phyloP scores from a whole-genome alignment of 148 eudicot genomes.

The Nepenthes gracilis region DNA sequence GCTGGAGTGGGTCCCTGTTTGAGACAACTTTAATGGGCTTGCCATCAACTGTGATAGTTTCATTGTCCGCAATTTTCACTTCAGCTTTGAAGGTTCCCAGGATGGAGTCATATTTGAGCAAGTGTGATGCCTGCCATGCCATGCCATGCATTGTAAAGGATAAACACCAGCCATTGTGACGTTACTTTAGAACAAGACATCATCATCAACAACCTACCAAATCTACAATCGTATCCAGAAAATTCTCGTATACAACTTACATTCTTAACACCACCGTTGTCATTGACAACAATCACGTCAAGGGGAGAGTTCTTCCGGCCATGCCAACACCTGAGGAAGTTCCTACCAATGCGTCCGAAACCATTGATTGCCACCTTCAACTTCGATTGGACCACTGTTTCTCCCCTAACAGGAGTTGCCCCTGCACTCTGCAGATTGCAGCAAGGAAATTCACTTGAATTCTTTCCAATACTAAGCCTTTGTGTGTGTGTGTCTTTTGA shows the following conservation, averaged over 20 bases:
- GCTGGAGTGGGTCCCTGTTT: conserved; percentile 84
- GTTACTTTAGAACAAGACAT: background rate
- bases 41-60: conserved; percentile 85
- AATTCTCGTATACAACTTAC: conserved; percentile 25
- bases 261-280: conserved; percentile 97
- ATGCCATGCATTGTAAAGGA: background rate
- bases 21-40: conserved; percentile 94
- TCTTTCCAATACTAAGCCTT: background rate
- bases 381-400: conserved; percentile 46
- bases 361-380: conserved; percentile 98
- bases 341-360: conserved; percentile 97
- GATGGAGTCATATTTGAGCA: conserved; percentile 91
- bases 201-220: background rate
- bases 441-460: background rate
- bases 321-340: conserved; percentile 99
- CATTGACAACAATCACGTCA: conserved; percentile 86
- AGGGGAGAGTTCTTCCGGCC: conserved; percentile 89
- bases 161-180: background rate
- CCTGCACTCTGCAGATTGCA: conserved; percentile 32
- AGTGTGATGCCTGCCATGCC: conserved; percentile 79
- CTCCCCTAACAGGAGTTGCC: conserved; percentile 53
- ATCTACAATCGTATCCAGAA: background rate
- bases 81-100: conserved; percentile 96
- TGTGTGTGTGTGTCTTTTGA: background rate
- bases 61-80: conserved; percentile 77